Conservation (phyloP, 1,284 basidiomycete genomes). For the Macrocystidia cucumis region DNA sequence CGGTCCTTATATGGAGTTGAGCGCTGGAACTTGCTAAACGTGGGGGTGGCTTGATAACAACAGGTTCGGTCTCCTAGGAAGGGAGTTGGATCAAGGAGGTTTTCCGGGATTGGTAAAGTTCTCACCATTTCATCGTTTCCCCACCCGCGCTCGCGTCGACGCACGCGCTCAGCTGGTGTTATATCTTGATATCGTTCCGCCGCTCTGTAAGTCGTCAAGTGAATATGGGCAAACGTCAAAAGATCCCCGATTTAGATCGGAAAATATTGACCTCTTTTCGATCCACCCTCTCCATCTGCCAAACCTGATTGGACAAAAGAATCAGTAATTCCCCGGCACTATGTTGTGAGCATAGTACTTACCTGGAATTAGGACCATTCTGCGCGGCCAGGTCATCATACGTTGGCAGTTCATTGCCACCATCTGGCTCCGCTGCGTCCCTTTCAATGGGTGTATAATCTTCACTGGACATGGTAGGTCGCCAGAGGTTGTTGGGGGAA, state of each 20-base stretch:
- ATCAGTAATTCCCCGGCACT: conserved; percentile 7
- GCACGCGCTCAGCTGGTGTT: conserved; percentile 46
- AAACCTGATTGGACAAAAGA: conserved; percentile 38
- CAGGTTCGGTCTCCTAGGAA: not conserved
- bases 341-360: conserved; percentile 7
- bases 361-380: conserved; percentile 73
- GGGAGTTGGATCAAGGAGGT: no score
- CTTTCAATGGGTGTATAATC: conserved; percentile 35
- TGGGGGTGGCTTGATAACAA: not conserved
- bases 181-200: conserved; percentile 69
- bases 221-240: conserved; percentile 1
- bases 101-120: no score
- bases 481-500: not conserved
- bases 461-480: conserved; percentile 17
- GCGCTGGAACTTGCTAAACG: not conserved
- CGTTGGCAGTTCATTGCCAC: conserved; percentile 58
- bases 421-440: conserved; percentile 34
- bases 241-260: not conserved
- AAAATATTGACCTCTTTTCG: conserved; percentile 57
- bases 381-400: conserved; percentile 70
- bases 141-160: conserved; percentile 65
- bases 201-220: conserved; percentile 39
- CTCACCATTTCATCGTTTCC: conserved; percentile 28
- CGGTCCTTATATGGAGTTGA: not conserved
- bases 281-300: conserved; percentile 81